These are phyloP conservation scores for Dalechampia spathulata DNA, from an alignment of 441 rosid species.

Conservation along the genomic window DNA sequence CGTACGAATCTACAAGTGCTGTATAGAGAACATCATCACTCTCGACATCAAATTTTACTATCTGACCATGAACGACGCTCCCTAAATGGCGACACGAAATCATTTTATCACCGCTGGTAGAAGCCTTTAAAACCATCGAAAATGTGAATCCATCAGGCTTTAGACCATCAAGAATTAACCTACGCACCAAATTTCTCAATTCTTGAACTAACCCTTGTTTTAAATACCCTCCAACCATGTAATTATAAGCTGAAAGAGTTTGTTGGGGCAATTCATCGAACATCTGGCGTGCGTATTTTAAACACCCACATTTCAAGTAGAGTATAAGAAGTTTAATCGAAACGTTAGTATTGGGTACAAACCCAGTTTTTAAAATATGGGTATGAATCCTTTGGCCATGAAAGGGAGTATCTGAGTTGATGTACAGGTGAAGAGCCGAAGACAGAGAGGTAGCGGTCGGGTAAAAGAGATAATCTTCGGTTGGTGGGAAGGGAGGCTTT, in stretches of 20 bases:
- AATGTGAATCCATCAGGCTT: conserved; percentile 66
- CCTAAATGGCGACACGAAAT: conserved; percentile 30
- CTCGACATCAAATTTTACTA: conserved; percentile 40
- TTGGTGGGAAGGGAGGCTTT: conserved; percentile 12
- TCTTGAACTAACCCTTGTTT: conserved; percentile 38
- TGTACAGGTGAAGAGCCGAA: conserved; percentile 50
- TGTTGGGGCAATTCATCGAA: conserved; percentile 64
- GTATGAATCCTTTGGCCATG: conserved; percentile 61
- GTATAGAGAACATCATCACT: conserved; percentile 75
- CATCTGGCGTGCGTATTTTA: conserved; percentile 55
- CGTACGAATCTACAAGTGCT: conserved; percentile 68
- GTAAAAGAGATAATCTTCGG: conserved; percentile 8
- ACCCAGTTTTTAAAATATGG: conserved; percentile 56
- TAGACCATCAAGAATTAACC: conserved; percentile 47
- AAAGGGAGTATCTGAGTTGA: conserved; percentile 51
- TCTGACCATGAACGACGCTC: conserved; percentile 50
- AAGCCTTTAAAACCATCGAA: conserved; percentile 81
- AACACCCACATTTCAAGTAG: conserved; percentile 42
- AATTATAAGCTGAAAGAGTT: conserved; percentile 75
- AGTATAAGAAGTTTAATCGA: conserved; percentile 63
- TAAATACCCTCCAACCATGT: conserved; percentile 61
- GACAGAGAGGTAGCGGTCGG: conserved; percentile 32
- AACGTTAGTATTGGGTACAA: conserved; percentile 41
- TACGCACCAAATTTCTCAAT: conserved; percentile 30
- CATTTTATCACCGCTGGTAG: conserved; percentile 26